Base-by-base conservation (phyloP, 768 basidiomycete species). In the Basidioascus undulatus region DNA sequence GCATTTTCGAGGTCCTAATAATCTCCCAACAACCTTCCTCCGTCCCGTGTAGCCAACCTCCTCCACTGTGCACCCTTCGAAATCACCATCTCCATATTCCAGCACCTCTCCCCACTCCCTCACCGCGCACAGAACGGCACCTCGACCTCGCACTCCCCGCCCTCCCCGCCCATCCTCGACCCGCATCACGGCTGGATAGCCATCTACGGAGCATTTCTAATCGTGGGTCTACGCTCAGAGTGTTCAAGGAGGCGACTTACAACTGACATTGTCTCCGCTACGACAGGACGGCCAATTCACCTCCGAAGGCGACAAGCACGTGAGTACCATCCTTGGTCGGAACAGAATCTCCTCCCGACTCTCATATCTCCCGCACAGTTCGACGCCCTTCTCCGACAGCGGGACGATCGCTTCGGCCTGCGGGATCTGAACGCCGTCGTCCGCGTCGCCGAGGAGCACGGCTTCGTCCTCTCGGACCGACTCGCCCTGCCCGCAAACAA, bases 181-280 rank as follows among this genome's bases (percentile, higher is more conserved):
- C 30, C 36, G 16, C 1, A 15, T 3, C 9, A 3, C 3, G 42
- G 42, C 11, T 43, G 16, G 19, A 37, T 43, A 27, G 21, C 21
- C 4, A 33, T 43, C 20, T 38, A 38, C 30, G 42, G 42, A 16
- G 23, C 42, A n/a, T n/a, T n/a, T n/a, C n/a, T n/a, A n/a, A n/a
- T n/a, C n/a, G n/a, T n/a, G n/a, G n/a, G n/a, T n/a, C n/a, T n/a
- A n/a, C n/a, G n/a, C n/a, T n/a, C n/a, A n/a, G n/a, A n/a, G n/a
- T n/a, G 8, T 43, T 43, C 30, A 34, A 37, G 20, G 30, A 43
- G 15, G n/a, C n/a, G n/a, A n/a, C n/a, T n/a, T n/a, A n/a, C n/a
- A n/a, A n/a, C n/a, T n/a, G n/a, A n/a, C n/a, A n/a, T n/a, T n/a
- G n/a, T n/a, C n/a, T n/a, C n/a, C n/a, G n/a, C n/a, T n/a, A n/a